Evolutionary conservation across 1,139 yeast genomes (phyloP).

Genomic region (Sugiyamaella castrensis): DNA sequence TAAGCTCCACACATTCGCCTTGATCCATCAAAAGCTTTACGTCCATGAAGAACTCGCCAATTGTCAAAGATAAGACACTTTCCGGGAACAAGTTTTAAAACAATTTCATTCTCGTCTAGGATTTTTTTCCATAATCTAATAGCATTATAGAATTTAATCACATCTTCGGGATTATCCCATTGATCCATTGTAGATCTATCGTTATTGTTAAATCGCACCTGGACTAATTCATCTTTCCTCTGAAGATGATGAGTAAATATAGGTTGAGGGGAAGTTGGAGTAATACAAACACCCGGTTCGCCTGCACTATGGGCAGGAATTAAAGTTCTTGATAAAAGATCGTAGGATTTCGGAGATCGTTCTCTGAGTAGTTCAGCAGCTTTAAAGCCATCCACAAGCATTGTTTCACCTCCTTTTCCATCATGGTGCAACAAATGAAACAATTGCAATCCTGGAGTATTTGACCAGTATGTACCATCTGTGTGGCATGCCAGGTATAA

Average conservation of each 20-base stretch:
- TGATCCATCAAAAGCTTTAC: constrained; percentile 67
- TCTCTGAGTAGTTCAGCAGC: constrained; percentile 54
- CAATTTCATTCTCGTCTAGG: constrained; percentile 55
- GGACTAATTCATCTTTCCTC: constrained; percentile 51
- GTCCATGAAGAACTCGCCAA: constrained; percentile 73
- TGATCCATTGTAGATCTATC: constrained; percentile 66
- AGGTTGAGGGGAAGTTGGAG: constrained; percentile 57
- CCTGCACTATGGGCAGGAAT: constrained; percentile 81
- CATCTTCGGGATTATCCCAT: constrained; percentile 53
- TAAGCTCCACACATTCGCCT: constrained; percentile 79
- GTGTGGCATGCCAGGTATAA: constrained; percentile 67
- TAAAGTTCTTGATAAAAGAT: constrained; percentile 50
- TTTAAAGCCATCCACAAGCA: constrained; percentile 66
- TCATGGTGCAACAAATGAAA: constrained; percentile 66
- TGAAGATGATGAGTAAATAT: constrained; percentile 54
- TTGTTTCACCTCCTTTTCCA: constrained; percentile 72
- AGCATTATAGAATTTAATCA: constrained; percentile 59
- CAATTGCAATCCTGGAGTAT: constrained; percentile 71
- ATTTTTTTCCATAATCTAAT: constrained; percentile 56
- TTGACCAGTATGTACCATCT: constrained; percentile 78
- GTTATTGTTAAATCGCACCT: constrained; percentile 74
- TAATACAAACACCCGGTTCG: constrained; percentile 63
- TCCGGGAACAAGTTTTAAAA: constrained; percentile 62
- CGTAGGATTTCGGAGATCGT: constrained; percentile 53
- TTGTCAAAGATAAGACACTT: constrained; percentile 69